Evolutionary conservation across 495 filamentous ascomycete genomes (phyloP).

Genomic region (Penicillium argentinense): DNA sequence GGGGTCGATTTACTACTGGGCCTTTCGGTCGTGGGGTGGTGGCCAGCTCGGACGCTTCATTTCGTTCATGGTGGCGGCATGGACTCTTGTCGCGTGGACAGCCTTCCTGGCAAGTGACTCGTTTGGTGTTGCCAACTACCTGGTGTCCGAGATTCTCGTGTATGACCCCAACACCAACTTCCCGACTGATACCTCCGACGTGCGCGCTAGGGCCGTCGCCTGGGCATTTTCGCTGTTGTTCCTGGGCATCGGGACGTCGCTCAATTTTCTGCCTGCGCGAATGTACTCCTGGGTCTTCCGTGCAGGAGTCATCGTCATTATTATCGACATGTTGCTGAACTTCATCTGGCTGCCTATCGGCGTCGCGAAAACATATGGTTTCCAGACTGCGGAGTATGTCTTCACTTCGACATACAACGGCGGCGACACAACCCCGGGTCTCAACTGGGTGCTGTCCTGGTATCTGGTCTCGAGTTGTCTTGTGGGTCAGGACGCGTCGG

Average conservation of each 20-base stretch:
- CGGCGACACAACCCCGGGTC: conserved; percentile 23
- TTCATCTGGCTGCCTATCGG: conserved; percentile 39
- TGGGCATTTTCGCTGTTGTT: conserved; percentile 36
- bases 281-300: conserved; percentile 39
- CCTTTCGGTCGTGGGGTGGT: conserved; percentile 36
- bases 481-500: conserved; percentile 36
- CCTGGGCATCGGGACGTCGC: conserved; percentile 28
- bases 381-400: conserved; percentile 33
- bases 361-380: conserved; percentile 34
- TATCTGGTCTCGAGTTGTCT: conserved; percentile 32
- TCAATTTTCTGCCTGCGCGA: conserved; percentile 34
- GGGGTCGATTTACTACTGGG: conserved; percentile 41
- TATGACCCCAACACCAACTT: conserved; percentile 35
- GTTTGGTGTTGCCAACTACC: conserved; percentile 38
- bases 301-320: conserved; percentile 33
- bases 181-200: conserved; percentile 28
- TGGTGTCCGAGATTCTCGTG: conserved; percentile 31
- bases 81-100: conserved; percentile 38
- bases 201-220: conserved; percentile 31
- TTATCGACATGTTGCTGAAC: conserved; percentile 36
- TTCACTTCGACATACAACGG: conserved; percentile 38
- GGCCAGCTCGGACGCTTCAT: conserved; percentile 30
- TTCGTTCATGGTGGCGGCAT: conserved; percentile 35
- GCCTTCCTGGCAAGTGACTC: conserved; percentile 35
- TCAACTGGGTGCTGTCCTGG: conserved; percentile 41